Evolutionary conservation across 768 basidiomycete genomes (phyloP), one percentile per base, ranked within the genome.

Genomic region (Boletus reticulatus): DNA sequence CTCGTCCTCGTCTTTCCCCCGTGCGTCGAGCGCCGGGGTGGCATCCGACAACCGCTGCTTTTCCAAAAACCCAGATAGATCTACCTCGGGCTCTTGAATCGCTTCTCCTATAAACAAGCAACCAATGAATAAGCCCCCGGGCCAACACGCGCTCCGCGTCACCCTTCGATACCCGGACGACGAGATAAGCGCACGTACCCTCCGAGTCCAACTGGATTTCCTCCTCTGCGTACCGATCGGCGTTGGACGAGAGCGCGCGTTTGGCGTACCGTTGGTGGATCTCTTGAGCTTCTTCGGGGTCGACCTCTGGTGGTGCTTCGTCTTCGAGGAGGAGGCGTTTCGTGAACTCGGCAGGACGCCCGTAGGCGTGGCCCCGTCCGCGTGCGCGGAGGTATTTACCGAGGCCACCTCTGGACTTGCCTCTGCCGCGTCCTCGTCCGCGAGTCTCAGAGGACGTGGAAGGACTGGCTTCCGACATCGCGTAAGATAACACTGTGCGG

Each of bases 311-410:
- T 6, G 10, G 57, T 16, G 68, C 66, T 67, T 90, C 89, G 16
- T 75, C 85, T 57, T 86, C 85, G 4, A 89, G 75, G 8, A 84
- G 47, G 9, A 88, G 73, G 6, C 85, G 82, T 62, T 78, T 73
- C n/a, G 71, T 65, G 67, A 88, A 90, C 61, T 82, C 84, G 49
- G 88, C 87, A 6, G 84, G 83, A 37, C 86, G 83, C 2, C 87
- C 85, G 11, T 62, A 62, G 1, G 85, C 79, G 27, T 80, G 74
- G 5, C 85, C 84, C 42, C 85, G 73, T 4, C 89, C 89, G 4
- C 85, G 73, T 12, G 89, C 86, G 27, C 88, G 83, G 19, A 90
- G 76, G 63, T 86, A 87, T 71, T 90, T 91, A 0, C 88, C 88
- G 4, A 84, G 72, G 3, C 87, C 87, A 1, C 88, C 88, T 50